Percentiles rank a stretch among this genome's conserved stretches.
Conservation (phyloP, 768 basidiomycete species). For the Phylloporus sp. region DNA sequence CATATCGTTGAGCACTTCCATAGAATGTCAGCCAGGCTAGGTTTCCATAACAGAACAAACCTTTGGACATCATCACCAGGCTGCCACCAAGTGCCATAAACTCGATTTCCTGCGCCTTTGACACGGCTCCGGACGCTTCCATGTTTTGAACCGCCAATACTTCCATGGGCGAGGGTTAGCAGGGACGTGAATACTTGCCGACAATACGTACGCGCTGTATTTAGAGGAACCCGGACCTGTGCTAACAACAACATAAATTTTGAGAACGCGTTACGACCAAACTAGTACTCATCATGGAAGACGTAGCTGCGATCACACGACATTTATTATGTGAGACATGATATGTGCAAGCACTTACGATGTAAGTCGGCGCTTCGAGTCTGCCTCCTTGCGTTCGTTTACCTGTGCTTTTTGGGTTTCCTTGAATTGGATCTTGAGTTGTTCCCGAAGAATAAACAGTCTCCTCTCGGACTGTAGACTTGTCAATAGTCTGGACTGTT, state of each 20-base stretch:
- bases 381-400: slow-evolving; percentile 67
- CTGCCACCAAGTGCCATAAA: slow-evolving; percentile 81
- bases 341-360: slow-evolving; percentile 48
- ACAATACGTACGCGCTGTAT: slow-evolving; percentile 52
- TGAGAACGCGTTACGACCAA: slow-evolving; percentile 4
- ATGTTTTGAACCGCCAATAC: slow-evolving; percentile 90
- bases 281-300: slow-evolving; percentile 61
- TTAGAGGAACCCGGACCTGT: slow-evolving; percentile 78
- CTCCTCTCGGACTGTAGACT: slow-evolving; percentile 45
- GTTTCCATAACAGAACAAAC: slow-evolving; percentile 29
- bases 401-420: slow-evolving; percentile 71
- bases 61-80: slow-evolving; percentile 86
- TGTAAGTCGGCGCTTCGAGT: slow-evolving; percentile 77
- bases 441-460: slow-evolving; percentile 63
- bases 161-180: slow-evolving; percentile 13
- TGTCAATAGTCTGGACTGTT: slow-evolving; percentile 1
- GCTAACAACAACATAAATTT: slow-evolving; percentile 16
- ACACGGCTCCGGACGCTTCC: slow-evolving; percentile 70
- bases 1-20: slow-evolving; percentile 68
- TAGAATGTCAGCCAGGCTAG: slow-evolving; percentile 1
- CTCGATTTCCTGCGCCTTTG: slow-evolving; percentile 77
- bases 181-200: background rate
- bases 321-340: slow-evolving; percentile 6
- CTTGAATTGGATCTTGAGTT: slow-evolving; percentile 68
- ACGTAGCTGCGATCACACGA: slow-evolving; percentile 47